Evolutionary conservation across 2,329 filamentous ascomycete genomes (phyloP).

Genomic region (Cladobotryum mycophilum): DNA sequence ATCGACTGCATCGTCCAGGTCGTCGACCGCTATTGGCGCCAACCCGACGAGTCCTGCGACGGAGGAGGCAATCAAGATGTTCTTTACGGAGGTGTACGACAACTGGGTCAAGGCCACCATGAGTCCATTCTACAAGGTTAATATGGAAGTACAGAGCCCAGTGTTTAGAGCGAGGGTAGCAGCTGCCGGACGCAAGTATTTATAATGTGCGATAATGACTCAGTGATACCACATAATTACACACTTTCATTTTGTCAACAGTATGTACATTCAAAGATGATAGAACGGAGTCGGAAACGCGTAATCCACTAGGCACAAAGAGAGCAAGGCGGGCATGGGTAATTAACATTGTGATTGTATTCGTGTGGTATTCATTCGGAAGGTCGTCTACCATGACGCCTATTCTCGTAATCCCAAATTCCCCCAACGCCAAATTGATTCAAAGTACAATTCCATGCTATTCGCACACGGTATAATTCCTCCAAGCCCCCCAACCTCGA

Average conservation of each 20-base stretch:
- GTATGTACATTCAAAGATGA: no score
- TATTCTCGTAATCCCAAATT: conserved; percentile 25
- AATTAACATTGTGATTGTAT: conserved; percentile 7
- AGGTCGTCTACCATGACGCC: conserved; percentile 32
- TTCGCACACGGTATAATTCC: conserved; percentile 6
- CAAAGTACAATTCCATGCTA: conserved; percentile 15
- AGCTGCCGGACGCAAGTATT: conserved; percentile 86
- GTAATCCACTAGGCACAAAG: no score
- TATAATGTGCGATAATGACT: conserved; percentile 42
- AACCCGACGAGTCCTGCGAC: conserved; percentile 87
- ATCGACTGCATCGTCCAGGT: conserved; percentile 40
- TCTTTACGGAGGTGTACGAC: conserved; percentile 94
- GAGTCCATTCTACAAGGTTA: conserved; percentile 89
- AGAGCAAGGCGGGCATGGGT: no score
- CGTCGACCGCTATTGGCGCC: conserved; percentile 65
- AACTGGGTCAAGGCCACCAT: conserved; percentile 95
- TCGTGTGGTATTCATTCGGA: conserved; percentile 15
- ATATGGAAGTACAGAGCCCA: conserved; percentile 79
- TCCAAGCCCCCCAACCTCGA: neutral
- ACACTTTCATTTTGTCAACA: neutral
- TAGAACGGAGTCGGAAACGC: neutral
- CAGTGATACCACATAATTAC: conserved; percentile 10
- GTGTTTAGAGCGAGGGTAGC: conserved; percentile 78
- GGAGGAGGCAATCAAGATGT: conserved; percentile 91
- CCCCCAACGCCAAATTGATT: conserved; percentile 25